Evolutionary conservation across 805 yeast genomes (phyloP).

Genomic region (Candida maesae): DNA sequence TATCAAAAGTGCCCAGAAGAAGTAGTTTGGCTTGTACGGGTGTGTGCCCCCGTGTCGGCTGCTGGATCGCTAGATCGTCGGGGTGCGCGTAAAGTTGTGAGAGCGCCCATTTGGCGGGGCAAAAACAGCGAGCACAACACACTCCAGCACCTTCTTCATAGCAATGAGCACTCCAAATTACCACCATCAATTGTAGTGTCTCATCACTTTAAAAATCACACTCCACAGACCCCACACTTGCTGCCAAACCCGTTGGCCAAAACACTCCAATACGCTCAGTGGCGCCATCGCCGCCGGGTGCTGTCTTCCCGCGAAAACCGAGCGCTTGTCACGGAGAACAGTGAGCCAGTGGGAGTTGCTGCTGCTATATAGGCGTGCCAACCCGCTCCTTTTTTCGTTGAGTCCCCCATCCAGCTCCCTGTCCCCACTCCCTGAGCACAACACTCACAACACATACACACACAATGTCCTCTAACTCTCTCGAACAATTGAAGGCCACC

Average conservation of each 20-base stretch:
- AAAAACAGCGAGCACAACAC: too few relatives aligned
- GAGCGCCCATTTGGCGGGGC: too few relatives aligned
- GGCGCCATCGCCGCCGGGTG: constrained; percentile 8
- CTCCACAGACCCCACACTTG: not conserved
- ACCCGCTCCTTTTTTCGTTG: not conserved
- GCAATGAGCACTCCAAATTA: too few relatives aligned
- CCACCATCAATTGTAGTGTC: too few relatives aligned
- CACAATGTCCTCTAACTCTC: constrained; percentile 52
- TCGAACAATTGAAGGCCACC: constrained; percentile 89
- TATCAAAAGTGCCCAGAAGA: too few relatives aligned
- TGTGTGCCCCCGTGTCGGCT: too few relatives aligned
- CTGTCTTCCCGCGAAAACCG: constrained; percentile 1
- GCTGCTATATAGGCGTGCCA: not conserved
- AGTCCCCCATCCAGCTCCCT: not conserved
- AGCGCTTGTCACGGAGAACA: constrained; percentile 9
- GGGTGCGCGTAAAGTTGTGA: too few relatives aligned
- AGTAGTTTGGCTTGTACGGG: too few relatives aligned
- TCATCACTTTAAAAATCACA: too few relatives aligned
- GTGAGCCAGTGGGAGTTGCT: constrained; percentile 8
- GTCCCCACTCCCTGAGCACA: too few relatives aligned
- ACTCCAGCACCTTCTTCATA: too few relatives aligned
- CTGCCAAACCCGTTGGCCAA: not conserved
- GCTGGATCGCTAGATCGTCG: too few relatives aligned
- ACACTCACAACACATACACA: not conserved
- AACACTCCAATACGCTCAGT: not conserved